A percentile compares a stretch with the other conserved stretches of the same genome.
Conservation (phyloP, 352 stramenopile species). For the Globisporangium polare region DNA sequence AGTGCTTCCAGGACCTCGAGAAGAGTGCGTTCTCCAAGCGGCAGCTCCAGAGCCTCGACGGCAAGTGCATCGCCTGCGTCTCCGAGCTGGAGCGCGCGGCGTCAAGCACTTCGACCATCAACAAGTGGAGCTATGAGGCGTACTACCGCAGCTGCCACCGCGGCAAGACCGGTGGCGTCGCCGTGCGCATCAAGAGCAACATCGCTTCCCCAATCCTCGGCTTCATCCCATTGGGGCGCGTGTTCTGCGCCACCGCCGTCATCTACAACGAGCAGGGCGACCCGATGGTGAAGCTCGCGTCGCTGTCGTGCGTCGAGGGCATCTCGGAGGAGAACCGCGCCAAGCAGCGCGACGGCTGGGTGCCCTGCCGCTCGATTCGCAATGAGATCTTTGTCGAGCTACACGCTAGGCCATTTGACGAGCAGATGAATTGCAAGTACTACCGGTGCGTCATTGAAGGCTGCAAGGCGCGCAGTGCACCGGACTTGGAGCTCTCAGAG, state of each 20-base stretch:
- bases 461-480: constrained; percentile 53
- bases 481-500: constrained; percentile 54
- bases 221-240: constrained; percentile 54
- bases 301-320: constrained; percentile 32
- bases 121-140: constrained; percentile 58
- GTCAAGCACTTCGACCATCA: constrained; percentile 21
- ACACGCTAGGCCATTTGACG: constrained; percentile 49
- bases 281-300: constrained; percentile 64
- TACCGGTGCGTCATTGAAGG: constrained; percentile 75
- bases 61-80: constrained; percentile 62
- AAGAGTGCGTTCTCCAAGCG: constrained; percentile 70
- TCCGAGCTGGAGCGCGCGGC: constrained; percentile 39
- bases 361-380: constrained; percentile 67
- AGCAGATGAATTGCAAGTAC: no score
- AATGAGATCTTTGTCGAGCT: constrained; percentile 70
- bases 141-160: constrained; percentile 71
- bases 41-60: constrained; percentile 52
- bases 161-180: constrained; percentile 59
- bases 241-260: constrained; percentile 50
- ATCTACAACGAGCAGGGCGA: constrained; percentile 77
- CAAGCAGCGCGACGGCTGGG: constrained; percentile 42
- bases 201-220: constrained; percentile 64
- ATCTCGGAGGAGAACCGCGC: constrained; percentile 15
- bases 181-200: constrained; percentile 61
- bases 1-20: constrained; percentile 69